Evolutionary conservation across 2,329 filamentous ascomycete genomes (phyloP), one percentile per base, ranked within the genome.

Genomic region (Venturiaceae sp.): DNA sequence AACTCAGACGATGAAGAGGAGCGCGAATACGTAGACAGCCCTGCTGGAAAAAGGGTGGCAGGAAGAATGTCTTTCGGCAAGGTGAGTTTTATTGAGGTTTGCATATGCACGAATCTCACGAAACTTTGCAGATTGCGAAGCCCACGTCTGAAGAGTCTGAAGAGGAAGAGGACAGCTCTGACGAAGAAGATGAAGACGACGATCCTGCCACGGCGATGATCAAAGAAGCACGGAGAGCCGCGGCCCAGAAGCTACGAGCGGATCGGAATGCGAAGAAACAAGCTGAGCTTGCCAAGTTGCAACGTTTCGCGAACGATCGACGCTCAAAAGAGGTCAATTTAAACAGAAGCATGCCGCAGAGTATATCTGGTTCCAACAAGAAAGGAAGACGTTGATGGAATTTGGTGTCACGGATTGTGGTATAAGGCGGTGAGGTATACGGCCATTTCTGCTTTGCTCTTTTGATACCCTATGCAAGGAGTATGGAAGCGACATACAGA

Each of bases 241-340:
- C 75, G 23, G 69, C 71, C 3, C 69, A 72, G 23, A 71, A 72
- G 60, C 67, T 69, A 9, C 75, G 74, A 53, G 72, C 71, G 44
- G 73, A 75, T 55, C 72, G 74, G 33, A 69, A 74, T 64, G 72
- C 73, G 39, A 78, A 77, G 65, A 76, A 75, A 64, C 77, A 78
- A 53, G 72, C 72, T 28, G 78, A 80, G 60, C 74, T 75, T 55
- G 72, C 72, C 26, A 78, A 77, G 62, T 71, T 74, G 13, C 72
- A 74, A 62, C 75, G 82, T 63, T 69, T 85, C 19, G 80, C 82
- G 7, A 80, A 83, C 44, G 79, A 80, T 66, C 75, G 83, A 47
- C 80, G 82, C 65, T 83, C 83, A 69, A 86, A 85, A 68, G 82
- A 86, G 58, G 77, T 88, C 55, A 85, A 85, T 61, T 71, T 90